phyloP scores from a whole-genome alignment of 768 basidiomycete species.

The Nidularia pulvinata region DNA sequence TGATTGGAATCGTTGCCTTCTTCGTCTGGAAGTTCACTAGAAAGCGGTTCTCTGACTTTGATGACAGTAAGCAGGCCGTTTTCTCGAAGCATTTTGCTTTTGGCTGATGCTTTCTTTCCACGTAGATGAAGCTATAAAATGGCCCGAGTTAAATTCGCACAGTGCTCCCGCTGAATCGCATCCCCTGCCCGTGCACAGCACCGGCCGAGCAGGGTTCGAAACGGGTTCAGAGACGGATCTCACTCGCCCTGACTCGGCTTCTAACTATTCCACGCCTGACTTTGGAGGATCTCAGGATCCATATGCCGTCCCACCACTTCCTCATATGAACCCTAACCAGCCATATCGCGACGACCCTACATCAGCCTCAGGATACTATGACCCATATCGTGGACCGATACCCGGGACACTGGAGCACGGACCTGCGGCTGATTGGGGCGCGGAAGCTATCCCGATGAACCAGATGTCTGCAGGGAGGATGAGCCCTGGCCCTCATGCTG shows the following conservation, averaged over 20 bases:
- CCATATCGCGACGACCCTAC: slow-evolving; percentile 77
- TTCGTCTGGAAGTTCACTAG: slow-evolving; percentile 86
- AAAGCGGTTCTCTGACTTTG: slow-evolving; percentile 74
- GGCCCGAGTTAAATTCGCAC: slow-evolving; percentile 85
- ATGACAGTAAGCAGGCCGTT: slow-evolving; percentile 59
- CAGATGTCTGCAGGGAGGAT: slow-evolving; percentile 43
- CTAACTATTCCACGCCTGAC: slow-evolving; percentile 47
- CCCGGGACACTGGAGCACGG: slow-evolving; percentile 62
- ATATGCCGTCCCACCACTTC: slow-evolving; percentile 82
- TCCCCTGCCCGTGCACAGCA: slow-evolving; percentile 67
- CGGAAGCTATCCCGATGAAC: slow-evolving; percentile 78
- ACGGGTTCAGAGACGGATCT: slow-evolving; percentile 60
- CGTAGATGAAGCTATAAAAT: slow-evolving; percentile 83
- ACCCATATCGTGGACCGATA: slow-evolving; percentile 81
- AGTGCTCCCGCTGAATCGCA: slow-evolving; percentile 45
- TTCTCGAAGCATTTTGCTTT: no score
- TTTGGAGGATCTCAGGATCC: slow-evolving; percentile 58
- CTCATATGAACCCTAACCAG: slow-evolving; percentile 76
- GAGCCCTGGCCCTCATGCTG: slow-evolving; percentile 35
- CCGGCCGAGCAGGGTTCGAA: slow-evolving; percentile 75
- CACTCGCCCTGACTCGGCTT: slow-evolving; percentile 44
- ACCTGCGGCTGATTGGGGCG: slow-evolving; percentile 31
- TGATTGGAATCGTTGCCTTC: slow-evolving; percentile 71
- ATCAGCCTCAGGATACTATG: slow-evolving; percentile 55
- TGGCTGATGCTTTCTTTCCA: no score